Percentiles rank a stretch among this genome's conserved stretches.
Conservation (phyloP, 768 basidiomycete genomes). For the Trametes maxima region DNA sequence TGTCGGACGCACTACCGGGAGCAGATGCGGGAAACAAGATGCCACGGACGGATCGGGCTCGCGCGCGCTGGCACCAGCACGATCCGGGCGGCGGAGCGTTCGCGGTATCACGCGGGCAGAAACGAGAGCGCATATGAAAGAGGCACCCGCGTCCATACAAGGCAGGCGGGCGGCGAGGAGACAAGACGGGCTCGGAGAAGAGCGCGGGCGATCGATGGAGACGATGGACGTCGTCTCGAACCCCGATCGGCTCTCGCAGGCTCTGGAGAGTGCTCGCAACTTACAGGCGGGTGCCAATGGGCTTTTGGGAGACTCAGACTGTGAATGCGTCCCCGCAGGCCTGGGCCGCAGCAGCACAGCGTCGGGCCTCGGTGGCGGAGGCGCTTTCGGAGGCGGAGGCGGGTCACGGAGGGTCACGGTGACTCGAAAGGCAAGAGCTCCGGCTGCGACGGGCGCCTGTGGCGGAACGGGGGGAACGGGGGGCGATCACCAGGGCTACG, state of each 20-base stretch:
- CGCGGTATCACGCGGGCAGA: neutral
- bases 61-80: neutral
- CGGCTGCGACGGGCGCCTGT: constrained; percentile 13
- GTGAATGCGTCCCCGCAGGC: too few relatives aligned
- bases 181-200: neutral
- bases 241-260: too few relatives aligned
- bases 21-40: neutral
- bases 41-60: neutral
- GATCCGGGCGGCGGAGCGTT: neutral
- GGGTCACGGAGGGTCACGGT: neutral
- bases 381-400: constrained; percentile 1
- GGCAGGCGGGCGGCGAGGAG: neutral
- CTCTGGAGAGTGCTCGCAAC: too few relatives aligned
- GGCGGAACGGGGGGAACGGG: constrained; percentile 6
- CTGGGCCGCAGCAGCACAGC: neutral
- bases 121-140: neutral
- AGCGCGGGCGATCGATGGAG: neutral
- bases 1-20: neutral
- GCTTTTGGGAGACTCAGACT: too few relatives aligned
- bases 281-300: too few relatives aligned
- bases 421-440: constrained; percentile 12
- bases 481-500: constrained; percentile 18
- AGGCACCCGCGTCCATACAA: neutral
- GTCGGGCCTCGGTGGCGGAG: neutral
- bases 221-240: neutral